Evolutionary conservation across 163 green algal species (phyloP), one percentile per base, ranked within the genome.

Genomic region (Smithsoniella earleae): DNA sequence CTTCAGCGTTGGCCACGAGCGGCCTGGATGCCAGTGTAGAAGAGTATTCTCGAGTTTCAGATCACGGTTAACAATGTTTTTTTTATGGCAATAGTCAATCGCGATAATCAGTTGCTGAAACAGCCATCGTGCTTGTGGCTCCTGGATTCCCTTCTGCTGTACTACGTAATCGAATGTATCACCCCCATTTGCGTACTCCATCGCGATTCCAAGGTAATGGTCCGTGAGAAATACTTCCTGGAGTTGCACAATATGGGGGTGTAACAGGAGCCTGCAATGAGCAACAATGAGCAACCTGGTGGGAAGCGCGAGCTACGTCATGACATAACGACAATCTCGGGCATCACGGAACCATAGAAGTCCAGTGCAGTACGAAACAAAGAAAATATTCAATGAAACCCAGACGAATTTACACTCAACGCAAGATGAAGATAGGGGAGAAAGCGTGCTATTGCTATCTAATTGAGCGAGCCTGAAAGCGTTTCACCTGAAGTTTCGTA

Each of bases 131-230:
- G 90, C 88, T 79, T 96, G 89, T 37, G 89, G 90, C 75, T 96
- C 90, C 40, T 84, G 85, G 49, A 96, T 82, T 13, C 88, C 88
- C 25, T 89, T 89, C 74, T 85, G 78, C 28, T 84, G 80, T 6
- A 96, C 90, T 4, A 96, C 90, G 66, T 95, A 93, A 81, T 96
- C 91, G 81, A 96, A 95, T 87, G 96, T 96, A 76, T 96, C 91
- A 1, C 91, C 91, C 2, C 91, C 91, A 1, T 86, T 82, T 2
- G 86, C 89, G 80, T 90, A 96, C 81, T 96, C 91, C 91, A 96
- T 96, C 6, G 85, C 88, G 66, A 95, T 96, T 33, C 83, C 83
- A 36, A 96, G 79, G 74, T 93, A 87, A n/a, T 85, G 80, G 18
- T 76, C 33, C 8, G 89, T 95, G 1, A 96, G 81, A 73, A 96